Conservation (phyloP, 139 green algal genomes). For the Micractinium sp. region DNA sequence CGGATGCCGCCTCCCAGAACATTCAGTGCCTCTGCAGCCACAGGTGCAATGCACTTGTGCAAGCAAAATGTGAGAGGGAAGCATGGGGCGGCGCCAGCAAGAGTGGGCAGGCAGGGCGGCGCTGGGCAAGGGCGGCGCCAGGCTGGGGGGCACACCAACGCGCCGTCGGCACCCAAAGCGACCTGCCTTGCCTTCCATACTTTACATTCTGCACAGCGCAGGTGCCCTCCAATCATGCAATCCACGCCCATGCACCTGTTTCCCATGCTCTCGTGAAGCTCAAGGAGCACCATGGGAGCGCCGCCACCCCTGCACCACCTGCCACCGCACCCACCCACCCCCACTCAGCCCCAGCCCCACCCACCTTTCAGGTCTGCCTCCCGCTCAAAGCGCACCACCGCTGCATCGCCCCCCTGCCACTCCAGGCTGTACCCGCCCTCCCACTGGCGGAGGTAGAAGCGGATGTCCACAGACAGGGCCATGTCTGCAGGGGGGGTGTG, state of each 20-base stretch:
- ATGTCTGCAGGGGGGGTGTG: constrained; percentile 40
- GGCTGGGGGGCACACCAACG: too few relatives aligned
- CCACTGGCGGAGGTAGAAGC: constrained; percentile 58
- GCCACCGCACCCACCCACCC: too few relatives aligned
- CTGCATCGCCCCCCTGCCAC: constrained; percentile 4
- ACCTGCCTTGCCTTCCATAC: too few relatives aligned
- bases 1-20: constrained; percentile 60
- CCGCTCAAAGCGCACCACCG: constrained; percentile 42
- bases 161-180: too few relatives aligned
- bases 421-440: constrained; percentile 37
- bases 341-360: neutral
- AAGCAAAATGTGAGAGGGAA: neutral
- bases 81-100: neutral
- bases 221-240: too few relatives aligned
- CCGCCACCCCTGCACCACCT: too few relatives aligned
- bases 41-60: neutral
- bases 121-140: neutral
- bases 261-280: neutral
- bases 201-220: too few relatives aligned
- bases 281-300: too few relatives aligned
- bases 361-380: constrained; percentile 24
- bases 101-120: neutral
- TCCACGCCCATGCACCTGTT: neutral
- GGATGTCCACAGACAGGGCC: constrained; percentile 47
- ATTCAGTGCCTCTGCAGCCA: constrained; percentile 35